Percentiles rank a stretch among this genome's conserved stretches.
Evolutionary conservation across 2,329 filamentous ascomycete species (phyloP).

Genomic region (Aspergillus luchuensis): DNA sequence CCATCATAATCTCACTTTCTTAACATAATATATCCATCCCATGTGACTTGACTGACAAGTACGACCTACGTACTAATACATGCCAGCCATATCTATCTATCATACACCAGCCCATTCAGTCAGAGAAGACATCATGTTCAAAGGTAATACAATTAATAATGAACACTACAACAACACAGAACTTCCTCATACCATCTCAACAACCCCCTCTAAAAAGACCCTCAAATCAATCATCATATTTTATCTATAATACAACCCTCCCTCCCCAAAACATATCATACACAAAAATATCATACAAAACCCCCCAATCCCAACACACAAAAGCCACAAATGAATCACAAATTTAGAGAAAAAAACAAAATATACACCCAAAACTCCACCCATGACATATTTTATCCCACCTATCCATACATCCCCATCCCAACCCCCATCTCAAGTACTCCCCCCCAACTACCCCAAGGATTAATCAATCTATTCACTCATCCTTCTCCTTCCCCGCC

Average conservation of each 20-base stretch:
- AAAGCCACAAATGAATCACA: neutral
- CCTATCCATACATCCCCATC: too few species aligned
- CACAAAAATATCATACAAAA: neutral
- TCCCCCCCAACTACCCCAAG: too few species aligned
- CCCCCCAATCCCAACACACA: neutral
- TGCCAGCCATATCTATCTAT: too few species aligned
- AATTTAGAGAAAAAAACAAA: neutral
- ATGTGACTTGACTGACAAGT: too few species aligned
- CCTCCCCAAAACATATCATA: too few species aligned
- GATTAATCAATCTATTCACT: neutral
- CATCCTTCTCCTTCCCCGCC: conserved; percentile 36
- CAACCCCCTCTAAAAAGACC: too few species aligned
- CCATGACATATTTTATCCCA: neutral
- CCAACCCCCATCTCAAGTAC: neutral
- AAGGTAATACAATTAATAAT: too few species aligned
- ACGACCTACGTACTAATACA: too few species aligned
- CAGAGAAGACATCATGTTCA: too few species aligned
- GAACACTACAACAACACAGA: too few species aligned
- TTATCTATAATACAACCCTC: neutral
- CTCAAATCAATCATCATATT: neutral
- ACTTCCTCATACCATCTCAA: too few species aligned
- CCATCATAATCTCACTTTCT: neutral
- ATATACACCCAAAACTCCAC: neutral
- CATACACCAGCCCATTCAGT: too few species aligned
- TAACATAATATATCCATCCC: neutral